Conservation (phyloP, 805 yeast species). For the Ogataea wickerhamii region DNA sequence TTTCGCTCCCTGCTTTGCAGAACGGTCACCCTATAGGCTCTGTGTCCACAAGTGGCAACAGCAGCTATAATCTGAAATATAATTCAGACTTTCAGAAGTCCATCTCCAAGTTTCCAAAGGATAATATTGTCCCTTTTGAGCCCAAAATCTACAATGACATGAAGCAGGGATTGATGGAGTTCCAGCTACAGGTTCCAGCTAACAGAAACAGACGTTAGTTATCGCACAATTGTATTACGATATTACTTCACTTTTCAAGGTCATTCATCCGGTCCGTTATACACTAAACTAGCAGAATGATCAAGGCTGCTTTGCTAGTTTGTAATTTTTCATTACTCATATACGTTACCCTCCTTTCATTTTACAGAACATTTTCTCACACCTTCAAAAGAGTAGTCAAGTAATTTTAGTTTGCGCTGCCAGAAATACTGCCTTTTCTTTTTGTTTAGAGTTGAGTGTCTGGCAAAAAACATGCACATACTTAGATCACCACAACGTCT, state of each 20-base stretch:
- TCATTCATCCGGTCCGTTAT: no score
- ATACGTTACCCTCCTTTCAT: constrained; percentile 1
- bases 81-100: constrained; percentile 27
- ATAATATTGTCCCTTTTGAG: constrained; percentile 22
- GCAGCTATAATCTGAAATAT: constrained; percentile 11
- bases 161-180: constrained; percentile 32
- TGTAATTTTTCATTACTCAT: no score
- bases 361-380: not conserved
- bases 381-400: no score
- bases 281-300: no score
- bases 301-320: no score
- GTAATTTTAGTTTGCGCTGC: no score
- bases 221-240: no score
- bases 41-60: not conserved
- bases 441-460: no score
- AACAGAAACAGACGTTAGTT: not conserved
- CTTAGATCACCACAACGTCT: no score
- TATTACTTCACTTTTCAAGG: not conserved
- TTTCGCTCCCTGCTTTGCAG: not conserved
- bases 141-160: constrained; percentile 30
- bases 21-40: no score
- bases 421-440: no score
- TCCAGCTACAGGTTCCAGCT: constrained; percentile 26
- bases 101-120: constrained; percentile 32
- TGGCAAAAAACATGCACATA: no score